These are phyloP conservation scores for Monosporascus sp. DNA, from an alignment of 2,329 filamentous ascomycete species.

Conservation along the genomic window DNA sequence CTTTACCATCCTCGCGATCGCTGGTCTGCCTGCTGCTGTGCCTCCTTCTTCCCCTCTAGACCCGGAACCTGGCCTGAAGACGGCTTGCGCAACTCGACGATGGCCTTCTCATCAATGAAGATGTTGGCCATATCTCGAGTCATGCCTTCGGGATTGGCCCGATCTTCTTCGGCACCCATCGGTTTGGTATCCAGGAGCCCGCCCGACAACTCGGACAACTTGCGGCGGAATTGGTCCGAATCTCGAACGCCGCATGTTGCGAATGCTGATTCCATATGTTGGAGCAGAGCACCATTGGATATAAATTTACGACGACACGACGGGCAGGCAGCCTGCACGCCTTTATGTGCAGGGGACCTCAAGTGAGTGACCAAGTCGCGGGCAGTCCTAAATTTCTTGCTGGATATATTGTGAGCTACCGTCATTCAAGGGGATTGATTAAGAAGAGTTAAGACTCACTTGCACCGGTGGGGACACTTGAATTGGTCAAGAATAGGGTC, in stretches of 20 bases:
- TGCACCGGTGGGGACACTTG: constrained; percentile 52
- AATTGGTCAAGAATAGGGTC: constrained; percentile 38
- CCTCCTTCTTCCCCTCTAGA: background rate
- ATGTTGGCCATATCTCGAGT: background rate
- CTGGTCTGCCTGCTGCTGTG: no score
- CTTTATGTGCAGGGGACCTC: constrained; percentile 35
- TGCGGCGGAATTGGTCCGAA: constrained; percentile 31
- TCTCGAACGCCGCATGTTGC: constrained; percentile 38
- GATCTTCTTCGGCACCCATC: constrained; percentile 27
- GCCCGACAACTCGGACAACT: constrained; percentile 35
- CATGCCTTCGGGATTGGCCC: constrained; percentile 7
- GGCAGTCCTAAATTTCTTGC: constrained; percentile 34
- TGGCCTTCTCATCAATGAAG: background rate
- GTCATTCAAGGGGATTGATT: background rate
- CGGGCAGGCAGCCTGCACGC: constrained; percentile 35
- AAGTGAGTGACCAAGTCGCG: constrained; percentile 38
- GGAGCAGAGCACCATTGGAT: constrained; percentile 36
- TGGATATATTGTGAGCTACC: constrained; percentile 18
- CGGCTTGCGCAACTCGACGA: background rate
- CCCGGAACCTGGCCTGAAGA: background rate
- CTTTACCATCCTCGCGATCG: no score
- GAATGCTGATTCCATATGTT: constrained; percentile 43
- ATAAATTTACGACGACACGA: constrained; percentile 38
- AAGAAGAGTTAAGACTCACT: constrained; percentile 30
- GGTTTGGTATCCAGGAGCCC: constrained; percentile 32